Conservation (phyloP, 352 stramenopile species). For the Aphanomyces euteiches region DNA sequence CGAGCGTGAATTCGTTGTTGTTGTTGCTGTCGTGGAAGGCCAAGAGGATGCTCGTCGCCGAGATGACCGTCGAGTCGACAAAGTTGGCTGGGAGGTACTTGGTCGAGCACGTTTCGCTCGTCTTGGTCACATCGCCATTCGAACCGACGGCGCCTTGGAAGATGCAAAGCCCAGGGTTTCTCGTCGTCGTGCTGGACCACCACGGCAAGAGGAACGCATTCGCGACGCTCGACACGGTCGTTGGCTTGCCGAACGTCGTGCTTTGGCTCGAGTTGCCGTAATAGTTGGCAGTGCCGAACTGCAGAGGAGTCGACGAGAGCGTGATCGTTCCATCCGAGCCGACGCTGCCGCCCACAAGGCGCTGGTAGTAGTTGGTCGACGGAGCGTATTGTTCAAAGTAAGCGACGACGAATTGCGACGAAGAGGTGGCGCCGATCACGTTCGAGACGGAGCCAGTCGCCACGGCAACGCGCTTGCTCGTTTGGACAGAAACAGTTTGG, state of each 20-base stretch:
- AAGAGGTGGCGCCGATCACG: conserved; percentile 40
- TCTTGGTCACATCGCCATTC: conserved; percentile 30
- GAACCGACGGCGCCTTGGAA: conserved; percentile 38
- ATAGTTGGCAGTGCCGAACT: conserved; percentile 42
- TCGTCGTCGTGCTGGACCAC: conserved; percentile 48
- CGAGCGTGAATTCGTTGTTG: conserved; percentile 53
- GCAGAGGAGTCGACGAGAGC: conserved; percentile 20
- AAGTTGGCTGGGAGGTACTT: conserved; percentile 42
- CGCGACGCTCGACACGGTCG: conserved; percentile 53
- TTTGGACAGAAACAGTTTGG: conserved; percentile 29
- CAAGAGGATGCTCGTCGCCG: conserved; percentile 43
- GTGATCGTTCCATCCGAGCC: conserved; percentile 37
- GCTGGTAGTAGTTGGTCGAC: conserved; percentile 36
- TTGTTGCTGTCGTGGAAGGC: conserved; percentile 54
- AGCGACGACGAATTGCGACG: conserved; percentile 41
- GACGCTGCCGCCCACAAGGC: conserved; percentile 42
- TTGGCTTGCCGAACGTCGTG: conserved; percentile 58
- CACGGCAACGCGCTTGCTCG: conserved; percentile 34
- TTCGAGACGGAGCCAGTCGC: conserved; percentile 39
- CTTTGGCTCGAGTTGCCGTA: conserved; percentile 32
- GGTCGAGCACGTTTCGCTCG: conserved; percentile 46
- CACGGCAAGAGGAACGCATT: conserved; percentile 58
- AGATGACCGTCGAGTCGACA: conserved; percentile 45
- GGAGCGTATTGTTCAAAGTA: conserved; percentile 46
- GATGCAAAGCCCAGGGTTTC: conserved; percentile 55